Base-by-base conservation (phyloP, 768 basidiomycete genomes). In the Boletus pseudo-olivaceus region DNA sequence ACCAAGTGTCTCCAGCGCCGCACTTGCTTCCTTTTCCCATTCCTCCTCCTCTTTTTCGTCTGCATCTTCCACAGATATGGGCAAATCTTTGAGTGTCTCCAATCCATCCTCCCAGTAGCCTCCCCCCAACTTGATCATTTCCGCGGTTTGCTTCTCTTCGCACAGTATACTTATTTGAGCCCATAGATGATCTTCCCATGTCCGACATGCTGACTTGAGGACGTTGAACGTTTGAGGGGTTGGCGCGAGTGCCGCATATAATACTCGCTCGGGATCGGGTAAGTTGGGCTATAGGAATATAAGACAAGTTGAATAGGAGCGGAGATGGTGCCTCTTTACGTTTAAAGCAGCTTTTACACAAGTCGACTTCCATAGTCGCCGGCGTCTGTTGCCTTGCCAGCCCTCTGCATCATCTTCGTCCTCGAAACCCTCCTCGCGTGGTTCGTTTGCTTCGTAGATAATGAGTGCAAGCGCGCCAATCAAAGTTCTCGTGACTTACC, bases 111-210 rank as follows among this genome's bases (percentile, higher is more conserved):
- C 87, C 93, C 94, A 96, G 67, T 90, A 95, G 39, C 87, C 82
- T 0, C 85, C 85, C 10, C 77, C 76, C 7, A 92, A 67, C 37
- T 80, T 77, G 10, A 76, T 67, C 63, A 98, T 79, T 56, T 88
- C 84, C 30, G 76, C 78, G 42, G 84, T 86, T 66, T 88, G 81
- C 55, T 88, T 85, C 60, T 92, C 85, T 65, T 95, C 91, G 62
- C 90, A 87, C 37, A 91, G 75, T 46, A 91, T 78, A 60, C 84
- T 85, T 47, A 94, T 75, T 54, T 90, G 87, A 0, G 90, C 92
- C 97, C 97, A 99, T 0, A 98, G 76, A 65, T 95, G 87, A 64
- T 99, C 97, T 64, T 95, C 90, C 95, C 96, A 98, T 20, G 90
- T 88, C 33, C 85, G 73, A 64, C 92, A 95, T 4, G 88, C 83